phyloP scores from a whole-genome alignment of 352 stramenopile genomes.

The Phytophthora ohioensis region DNA sequence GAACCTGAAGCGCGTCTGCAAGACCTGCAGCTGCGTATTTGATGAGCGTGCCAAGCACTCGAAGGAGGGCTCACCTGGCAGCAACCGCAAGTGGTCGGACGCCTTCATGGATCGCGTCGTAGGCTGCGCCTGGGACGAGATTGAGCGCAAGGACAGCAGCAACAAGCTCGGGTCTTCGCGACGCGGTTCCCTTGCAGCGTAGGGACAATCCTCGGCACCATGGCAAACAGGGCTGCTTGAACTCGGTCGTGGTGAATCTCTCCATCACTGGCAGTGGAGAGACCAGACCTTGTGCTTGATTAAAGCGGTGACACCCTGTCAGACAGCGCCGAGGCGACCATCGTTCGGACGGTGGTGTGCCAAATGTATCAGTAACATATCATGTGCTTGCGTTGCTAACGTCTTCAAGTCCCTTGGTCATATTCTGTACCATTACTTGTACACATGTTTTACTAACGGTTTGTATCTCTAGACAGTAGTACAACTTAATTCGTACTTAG shows the following conservation, averaged over 20 bases:
- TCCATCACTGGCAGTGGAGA: constrained; percentile 38
- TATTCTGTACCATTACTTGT: constrained; percentile 3
- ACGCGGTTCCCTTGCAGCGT: constrained; percentile 46
- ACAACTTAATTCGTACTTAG: constrained; percentile 20
- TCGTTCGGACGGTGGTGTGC: constrained; percentile 27
- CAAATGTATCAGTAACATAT: constrained; percentile 41
- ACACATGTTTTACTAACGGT: neutral
- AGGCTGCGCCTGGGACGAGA: constrained; percentile 70
- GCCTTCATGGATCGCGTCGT: constrained; percentile 73
- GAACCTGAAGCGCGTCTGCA: constrained; percentile 77
- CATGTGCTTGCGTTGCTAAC: constrained; percentile 10
- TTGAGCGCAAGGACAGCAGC: constrained; percentile 47
- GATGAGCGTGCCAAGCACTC: constrained; percentile 66
- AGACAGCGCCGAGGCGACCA: constrained; percentile 16
- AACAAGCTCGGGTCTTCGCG: constrained; percentile 38
- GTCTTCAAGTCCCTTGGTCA: neutral
- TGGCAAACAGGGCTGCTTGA: constrained; percentile 23
- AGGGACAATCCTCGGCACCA: constrained; percentile 17
- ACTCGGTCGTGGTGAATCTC: constrained; percentile 12
- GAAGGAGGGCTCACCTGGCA: constrained; percentile 30
- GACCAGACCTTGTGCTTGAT: neutral
- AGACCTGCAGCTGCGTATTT: constrained; percentile 79
- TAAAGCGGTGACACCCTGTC: constrained; percentile 10
- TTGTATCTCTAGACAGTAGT: neutral
- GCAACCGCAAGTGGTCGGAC: constrained; percentile 58